Percentiles rank a stretch among this genome's conserved stretches.
phyloP scores from a whole-genome alignment of 225 moss, liverwort and hornwort genomes.

The Antitrichia curtipendula region DNA sequence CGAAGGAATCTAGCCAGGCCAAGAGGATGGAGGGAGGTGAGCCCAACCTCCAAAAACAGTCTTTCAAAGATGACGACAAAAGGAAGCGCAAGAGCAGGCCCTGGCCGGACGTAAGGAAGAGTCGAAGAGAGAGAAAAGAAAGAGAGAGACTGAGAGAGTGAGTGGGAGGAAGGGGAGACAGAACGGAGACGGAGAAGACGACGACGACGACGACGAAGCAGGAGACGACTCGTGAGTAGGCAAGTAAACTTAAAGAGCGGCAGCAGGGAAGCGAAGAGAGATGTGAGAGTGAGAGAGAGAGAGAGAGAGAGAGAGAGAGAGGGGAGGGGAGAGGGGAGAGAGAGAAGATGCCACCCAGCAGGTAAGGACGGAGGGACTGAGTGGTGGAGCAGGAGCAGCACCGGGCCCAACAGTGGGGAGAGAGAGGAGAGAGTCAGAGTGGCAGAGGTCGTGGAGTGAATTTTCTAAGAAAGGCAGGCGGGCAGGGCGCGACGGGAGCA shows the following conservation, averaged over 20 bases:
- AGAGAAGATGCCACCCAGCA: slow-evolving; percentile 11
- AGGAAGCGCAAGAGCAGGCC: slow-evolving; percentile 31
- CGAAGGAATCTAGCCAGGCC: background rate
- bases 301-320: background rate
- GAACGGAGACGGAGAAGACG: background rate
- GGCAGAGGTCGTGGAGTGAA: background rate
- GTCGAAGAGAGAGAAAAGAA: background rate
- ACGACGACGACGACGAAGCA: background rate
- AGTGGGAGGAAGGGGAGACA: background rate
- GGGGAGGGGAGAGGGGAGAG: background rate
- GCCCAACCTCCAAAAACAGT: slow-evolving; percentile 18
- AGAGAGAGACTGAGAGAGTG: background rate
- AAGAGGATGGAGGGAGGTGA: background rate
- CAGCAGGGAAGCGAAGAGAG: background rate
- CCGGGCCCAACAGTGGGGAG: background rate
- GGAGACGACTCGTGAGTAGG: background rate
- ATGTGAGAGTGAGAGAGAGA: background rate
- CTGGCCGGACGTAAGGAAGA: slow-evolving; percentile 4
- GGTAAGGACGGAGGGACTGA: background rate
- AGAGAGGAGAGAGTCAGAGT: background rate
- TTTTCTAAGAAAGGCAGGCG: background rate
- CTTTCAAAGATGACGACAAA: slow-evolving; percentile 39
- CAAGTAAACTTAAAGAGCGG: background rate
- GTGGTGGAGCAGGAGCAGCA: background rate
- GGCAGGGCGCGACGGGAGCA: background rate